phyloP scores from a whole-genome alignment of 352 stramenopile species.

The Phytophthora pseudosyringae region DNA sequence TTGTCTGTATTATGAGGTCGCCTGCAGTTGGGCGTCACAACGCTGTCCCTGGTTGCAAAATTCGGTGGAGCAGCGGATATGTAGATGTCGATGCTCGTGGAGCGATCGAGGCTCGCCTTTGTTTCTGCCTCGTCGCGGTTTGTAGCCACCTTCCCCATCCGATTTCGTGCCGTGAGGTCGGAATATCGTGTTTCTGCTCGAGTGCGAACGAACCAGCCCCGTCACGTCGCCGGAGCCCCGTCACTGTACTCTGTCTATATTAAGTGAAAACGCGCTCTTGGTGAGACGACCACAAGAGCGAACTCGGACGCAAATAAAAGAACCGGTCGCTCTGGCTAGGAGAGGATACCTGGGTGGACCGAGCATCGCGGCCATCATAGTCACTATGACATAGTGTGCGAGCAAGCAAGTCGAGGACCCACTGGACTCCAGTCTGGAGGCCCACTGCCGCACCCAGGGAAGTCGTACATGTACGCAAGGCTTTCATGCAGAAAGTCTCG shows the following conservation, averaged over 20 bases:
- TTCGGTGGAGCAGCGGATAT: constrained; percentile 23
- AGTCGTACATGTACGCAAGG: background rate
- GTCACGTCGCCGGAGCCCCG: constrained; percentile 18
- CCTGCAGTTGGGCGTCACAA: background rate
- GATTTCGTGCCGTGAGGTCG: constrained; percentile 25
- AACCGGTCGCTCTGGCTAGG: constrained; percentile 28
- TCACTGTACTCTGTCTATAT: constrained; percentile 19
- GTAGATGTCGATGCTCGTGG: constrained; percentile 10
- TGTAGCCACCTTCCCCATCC: constrained; percentile 39
- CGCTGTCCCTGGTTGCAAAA: constrained; percentile 4
- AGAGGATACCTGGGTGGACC: constrained; percentile 18
- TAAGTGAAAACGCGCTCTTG: constrained; percentile 15
- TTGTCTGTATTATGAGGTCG: constrained; percentile 17
- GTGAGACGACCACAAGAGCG: constrained; percentile 27
- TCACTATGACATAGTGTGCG: background rate
- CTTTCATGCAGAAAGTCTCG: constrained; percentile 10
- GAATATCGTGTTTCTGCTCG: constrained; percentile 36
- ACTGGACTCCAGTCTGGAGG: too few species aligned
- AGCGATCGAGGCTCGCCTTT: background rate
- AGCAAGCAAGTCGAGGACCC: constrained; percentile 8
- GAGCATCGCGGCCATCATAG: background rate
- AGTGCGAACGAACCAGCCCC: constrained; percentile 23
- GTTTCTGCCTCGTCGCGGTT: constrained; percentile 33
- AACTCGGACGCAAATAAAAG: constrained; percentile 21
- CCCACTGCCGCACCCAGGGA: background rate